Conservation (phyloP, 305 asterid species). For the Coffea humblotiana region DNA sequence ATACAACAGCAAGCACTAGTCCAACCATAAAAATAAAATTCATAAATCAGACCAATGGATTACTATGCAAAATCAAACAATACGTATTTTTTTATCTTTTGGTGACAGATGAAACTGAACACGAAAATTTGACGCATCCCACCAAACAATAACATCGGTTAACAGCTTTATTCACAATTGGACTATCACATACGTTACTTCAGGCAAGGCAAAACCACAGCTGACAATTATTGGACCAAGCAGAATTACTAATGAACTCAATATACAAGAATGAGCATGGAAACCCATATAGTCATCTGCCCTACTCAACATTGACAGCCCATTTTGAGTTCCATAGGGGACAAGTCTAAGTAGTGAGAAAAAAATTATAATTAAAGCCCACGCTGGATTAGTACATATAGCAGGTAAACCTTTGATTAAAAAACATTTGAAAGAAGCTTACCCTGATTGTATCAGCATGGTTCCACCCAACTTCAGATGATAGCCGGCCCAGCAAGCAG, state of each 20-base stretch:
- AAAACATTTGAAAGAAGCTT: neutral
- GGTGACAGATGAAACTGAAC: neutral
- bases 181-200: neutral
- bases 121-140: neutral
- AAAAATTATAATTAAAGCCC: neutral
- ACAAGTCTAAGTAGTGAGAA: neutral
- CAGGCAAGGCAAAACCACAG: neutral
- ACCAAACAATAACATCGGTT: neutral
- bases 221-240: neutral
- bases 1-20: neutral
- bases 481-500: slow-evolving; percentile 49
- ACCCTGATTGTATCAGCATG: slow-evolving; percentile 47
- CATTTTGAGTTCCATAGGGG: neutral
- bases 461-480: slow-evolving; percentile 57
- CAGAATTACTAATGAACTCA: neutral
- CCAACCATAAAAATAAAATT: neutral
- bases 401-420: neutral
- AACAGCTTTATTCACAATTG: neutral
- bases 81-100: no score
- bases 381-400: neutral
- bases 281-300: neutral
- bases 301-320: neutral
- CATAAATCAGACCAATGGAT: neutral
- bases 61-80: neutral
- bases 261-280: neutral